phyloP scores from a whole-genome alignment of 106 monocot species.

The Alisma plantagoaquatica region DNA sequence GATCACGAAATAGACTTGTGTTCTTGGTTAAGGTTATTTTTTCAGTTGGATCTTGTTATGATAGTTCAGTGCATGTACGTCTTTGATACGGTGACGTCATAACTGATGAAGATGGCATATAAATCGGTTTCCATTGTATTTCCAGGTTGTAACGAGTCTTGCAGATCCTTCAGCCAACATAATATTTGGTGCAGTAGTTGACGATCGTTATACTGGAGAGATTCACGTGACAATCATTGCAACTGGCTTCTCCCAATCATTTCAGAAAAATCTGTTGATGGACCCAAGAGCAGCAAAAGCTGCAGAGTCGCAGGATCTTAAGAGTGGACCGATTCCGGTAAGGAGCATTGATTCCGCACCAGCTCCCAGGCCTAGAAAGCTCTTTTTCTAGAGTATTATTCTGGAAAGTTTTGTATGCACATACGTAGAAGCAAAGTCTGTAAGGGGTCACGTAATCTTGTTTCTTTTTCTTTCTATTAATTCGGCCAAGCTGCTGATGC shows the following conservation, averaged over 20 bases:
- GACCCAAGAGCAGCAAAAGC: conserved; percentile 52
- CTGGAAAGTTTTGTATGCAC: too few relatives aligned
- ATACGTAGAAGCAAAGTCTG: too few relatives aligned
- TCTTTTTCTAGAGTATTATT: conserved; percentile 74
- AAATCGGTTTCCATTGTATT: too few relatives aligned
- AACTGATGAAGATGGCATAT: too few relatives aligned
- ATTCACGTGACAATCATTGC: conserved; percentile 95
- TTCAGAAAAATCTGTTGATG: conserved; percentile 65
- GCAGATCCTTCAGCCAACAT: conserved; percentile 98
- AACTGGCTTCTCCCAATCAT: conserved; percentile 85
- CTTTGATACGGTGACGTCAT: too few relatives aligned
- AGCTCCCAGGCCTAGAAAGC: conserved; percentile 28
- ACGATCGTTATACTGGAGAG: conserved; percentile 84
- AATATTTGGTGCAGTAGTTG: conserved; percentile 97
- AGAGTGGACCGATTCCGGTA: conserved; percentile 14
- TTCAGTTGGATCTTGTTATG: too few relatives aligned
- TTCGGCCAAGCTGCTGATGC: too few relatives aligned
- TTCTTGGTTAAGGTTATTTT: too few relatives aligned
- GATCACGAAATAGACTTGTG: too few relatives aligned
- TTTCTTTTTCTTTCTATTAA: too few relatives aligned
- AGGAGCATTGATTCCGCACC: conserved; percentile 14
- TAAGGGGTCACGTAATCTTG: too few relatives aligned
- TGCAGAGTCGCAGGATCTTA: conserved; percentile 36
- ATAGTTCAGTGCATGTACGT: too few relatives aligned
- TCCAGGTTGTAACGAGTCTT: conserved; percentile 89